Evolutionary conservation across 495 filamentous ascomycete genomes (phyloP), one percentile per base, ranked within the genome.

Genomic region (Annulohypoxylon nitens): DNA sequence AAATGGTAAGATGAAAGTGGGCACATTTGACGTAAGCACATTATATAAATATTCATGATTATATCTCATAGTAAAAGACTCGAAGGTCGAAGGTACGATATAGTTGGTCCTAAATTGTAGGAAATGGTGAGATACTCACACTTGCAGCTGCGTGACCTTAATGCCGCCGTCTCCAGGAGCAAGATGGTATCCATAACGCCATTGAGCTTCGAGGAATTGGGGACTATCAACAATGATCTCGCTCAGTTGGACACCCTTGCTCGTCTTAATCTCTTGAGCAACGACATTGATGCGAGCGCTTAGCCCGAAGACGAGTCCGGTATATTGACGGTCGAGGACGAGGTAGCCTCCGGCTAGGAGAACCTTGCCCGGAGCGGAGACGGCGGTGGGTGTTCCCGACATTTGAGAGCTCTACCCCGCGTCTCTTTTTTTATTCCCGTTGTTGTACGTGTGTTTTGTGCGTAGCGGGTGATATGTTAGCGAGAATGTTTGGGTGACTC

Each of bases 301-400:
- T 59, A 99, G 92, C 14, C 94, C 96, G 79, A 98, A 97, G 6
- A 98, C 95, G 16, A 97, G 89, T 9, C 91, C 97, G 2, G 93
- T 95, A 77, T 97, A 95, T 43, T 87, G 84, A 58, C 92, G 90
- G 82, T 98, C 97, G 23, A 99, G 90, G 8, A 98, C 94, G 11
- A 99, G 90, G 78, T 98, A 99, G 47, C 96, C 96, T 43, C 96
- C 96, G 55, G 95, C 93, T 14, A 99, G 87, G 51, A 99, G 87
- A 48, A 99, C 97, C 83, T 99, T 99, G 57, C 96, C 96, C 23
- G 96, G 96, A 2, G 97, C 95, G 69, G 95, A 98, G 71, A 97
- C 87, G 75, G 93, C 93, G 61, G 70, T 77, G 39, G 74, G 61
- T 41, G 57, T 58, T 34, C 53, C 70, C 75, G 77, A 73, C 77